A percentile compares a stretch with the other conserved stretches of the same genome.
These are phyloP conservation scores for Penicillium macrosclerotiorum DNA, from an alignment of 495 filamentous ascomycete genomes.

Conservation along the genomic window DNA sequence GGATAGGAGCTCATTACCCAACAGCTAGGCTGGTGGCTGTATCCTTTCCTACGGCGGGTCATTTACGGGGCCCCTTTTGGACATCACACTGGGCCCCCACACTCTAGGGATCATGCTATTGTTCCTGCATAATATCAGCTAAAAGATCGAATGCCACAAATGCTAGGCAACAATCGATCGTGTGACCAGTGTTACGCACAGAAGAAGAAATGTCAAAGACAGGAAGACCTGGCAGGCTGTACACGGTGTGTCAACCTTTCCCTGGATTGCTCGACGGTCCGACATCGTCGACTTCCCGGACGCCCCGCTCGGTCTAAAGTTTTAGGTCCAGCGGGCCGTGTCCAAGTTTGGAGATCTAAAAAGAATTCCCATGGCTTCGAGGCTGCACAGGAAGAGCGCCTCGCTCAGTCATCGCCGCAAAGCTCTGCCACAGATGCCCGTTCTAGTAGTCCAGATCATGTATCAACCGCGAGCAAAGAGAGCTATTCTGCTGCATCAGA, in stretches of 20 bases:
- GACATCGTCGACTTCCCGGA: not conserved
- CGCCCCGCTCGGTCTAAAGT: constrained; percentile 1
- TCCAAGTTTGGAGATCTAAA: constrained; percentile 2
- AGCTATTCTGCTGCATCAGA: no score
- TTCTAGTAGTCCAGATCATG: no score
- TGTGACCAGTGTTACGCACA: constrained; percentile 3
- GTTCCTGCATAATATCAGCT: no score
- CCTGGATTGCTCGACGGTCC: constrained; percentile 1
- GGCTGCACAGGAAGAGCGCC: not conserved
- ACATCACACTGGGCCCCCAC: no score
- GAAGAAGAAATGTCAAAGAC: constrained; percentile 7
- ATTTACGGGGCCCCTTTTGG: no score
- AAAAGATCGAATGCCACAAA: no score
- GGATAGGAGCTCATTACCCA: no score
- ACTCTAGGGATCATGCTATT: no score
- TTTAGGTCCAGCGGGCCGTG: not conserved
- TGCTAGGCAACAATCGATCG: not conserved
- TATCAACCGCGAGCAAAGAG: no score
- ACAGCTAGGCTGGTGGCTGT: no score
- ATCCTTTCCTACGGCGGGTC: no score
- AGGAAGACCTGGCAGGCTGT: not conserved
- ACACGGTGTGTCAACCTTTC: constrained; percentile 1
- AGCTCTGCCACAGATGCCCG: not conserved
- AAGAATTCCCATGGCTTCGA: not conserved
- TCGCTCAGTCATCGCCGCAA: not conserved